phyloP scores from a whole-genome alignment of 2,329 filamentous ascomycete species.

The Cladophialophora psammophila region DNA sequence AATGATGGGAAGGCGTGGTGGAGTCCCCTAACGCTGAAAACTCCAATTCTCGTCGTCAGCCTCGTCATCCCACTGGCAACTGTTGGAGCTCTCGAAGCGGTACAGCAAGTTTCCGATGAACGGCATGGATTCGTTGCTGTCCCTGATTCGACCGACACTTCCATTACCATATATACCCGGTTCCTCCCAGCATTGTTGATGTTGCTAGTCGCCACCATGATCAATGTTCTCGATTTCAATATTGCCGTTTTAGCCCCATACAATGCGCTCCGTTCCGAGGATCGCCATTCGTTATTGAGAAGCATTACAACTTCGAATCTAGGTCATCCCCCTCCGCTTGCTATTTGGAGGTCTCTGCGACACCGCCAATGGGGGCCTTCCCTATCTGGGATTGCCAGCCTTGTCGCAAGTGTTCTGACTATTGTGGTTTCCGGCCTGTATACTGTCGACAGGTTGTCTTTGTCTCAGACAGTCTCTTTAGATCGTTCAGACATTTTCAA shows the following conservation, averaged over 20 bases:
- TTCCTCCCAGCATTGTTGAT: conserved; percentile 41
- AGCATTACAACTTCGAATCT: conserved; percentile 20
- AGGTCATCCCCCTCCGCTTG: conserved; percentile 15
- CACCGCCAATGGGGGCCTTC: conserved; percentile 30
- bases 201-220: conserved; percentile 29
- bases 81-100: conserved; percentile 26
- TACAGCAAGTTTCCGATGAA: conserved; percentile 35
- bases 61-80: background rate
- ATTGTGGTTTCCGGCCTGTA: conserved; percentile 44
- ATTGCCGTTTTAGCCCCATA: conserved; percentile 33
- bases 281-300: background rate
- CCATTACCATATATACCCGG: conserved; percentile 36
- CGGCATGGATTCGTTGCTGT: conserved; percentile 40
- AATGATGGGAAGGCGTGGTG: conserved; percentile 26
- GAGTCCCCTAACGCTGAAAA: conserved; percentile 21
- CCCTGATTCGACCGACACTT: conserved; percentile 9
- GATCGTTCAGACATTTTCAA: conserved; percentile 40
- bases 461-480: conserved; percentile 30
- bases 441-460: conserved; percentile 38
- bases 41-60: conserved; percentile 21
- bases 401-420: conserved; percentile 36
- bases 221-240: conserved; percentile 39
- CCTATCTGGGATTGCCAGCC: conserved; percentile 35
- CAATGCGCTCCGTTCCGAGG: conserved; percentile 14
- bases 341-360: conserved; percentile 21